These are phyloP conservation scores for Trichoderma koningiopsis DNA, from an alignment of 2,329 filamentous ascomycete species.

Conservation along the genomic window DNA sequence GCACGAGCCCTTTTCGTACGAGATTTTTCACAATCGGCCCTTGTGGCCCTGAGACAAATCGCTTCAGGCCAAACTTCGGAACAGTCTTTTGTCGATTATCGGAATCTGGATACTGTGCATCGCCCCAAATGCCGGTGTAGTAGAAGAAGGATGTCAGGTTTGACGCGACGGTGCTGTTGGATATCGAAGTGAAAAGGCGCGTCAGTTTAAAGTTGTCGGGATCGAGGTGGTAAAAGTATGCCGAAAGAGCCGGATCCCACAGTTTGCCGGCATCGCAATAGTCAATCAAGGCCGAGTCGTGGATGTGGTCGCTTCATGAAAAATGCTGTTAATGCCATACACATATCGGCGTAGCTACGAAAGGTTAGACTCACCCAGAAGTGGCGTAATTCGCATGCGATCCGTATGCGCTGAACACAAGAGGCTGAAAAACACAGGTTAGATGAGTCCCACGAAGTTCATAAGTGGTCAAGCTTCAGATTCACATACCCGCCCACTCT, in stretches of 20 bases:
- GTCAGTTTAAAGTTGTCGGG: not conserved
- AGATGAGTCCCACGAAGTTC: not conserved
- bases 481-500: not conserved
- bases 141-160: constrained; percentile 14
- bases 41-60: not conserved
- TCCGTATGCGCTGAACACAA: constrained; percentile 9
- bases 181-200: not conserved
- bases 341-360: too few relatives aligned
- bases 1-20: not conserved
- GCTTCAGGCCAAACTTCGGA: not conserved
- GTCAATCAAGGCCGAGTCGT: constrained; percentile 5
- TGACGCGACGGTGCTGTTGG: not conserved
- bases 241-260: constrained; percentile 10
- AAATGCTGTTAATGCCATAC: not conserved
- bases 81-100: not conserved
- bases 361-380: not conserved
- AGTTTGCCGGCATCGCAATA: constrained; percentile 6
- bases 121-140: constrained; percentile 10
- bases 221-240: constrained; percentile 12
- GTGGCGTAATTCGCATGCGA: constrained; percentile 15
- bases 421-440: not conserved
- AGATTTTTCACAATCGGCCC: constrained; percentile 1
- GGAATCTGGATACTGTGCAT: not conserved
- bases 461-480: not conserved
- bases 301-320: not conserved